These are phyloP conservation scores for Rubia occidens DNA, from an alignment of 305 asterid species.

Conservation along the genomic window DNA sequence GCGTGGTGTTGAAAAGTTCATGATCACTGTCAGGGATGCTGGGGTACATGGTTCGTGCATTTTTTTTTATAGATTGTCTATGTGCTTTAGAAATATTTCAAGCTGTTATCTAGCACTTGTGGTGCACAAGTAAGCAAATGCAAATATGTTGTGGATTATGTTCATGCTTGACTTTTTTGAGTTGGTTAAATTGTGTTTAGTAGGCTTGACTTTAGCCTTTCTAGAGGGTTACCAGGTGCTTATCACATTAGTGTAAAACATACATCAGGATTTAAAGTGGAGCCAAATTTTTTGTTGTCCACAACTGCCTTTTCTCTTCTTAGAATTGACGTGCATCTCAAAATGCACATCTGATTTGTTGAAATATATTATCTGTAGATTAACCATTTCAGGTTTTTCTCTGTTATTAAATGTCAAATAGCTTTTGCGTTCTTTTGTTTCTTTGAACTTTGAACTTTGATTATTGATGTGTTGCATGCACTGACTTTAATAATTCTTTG, in stretches of 20 bases:
- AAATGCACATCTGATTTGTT: not conserved
- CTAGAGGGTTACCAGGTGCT: not conserved
- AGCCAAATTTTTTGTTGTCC: not conserved
- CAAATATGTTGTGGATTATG: not conserved
- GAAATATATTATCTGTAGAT: not conserved
- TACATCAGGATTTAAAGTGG: not conserved
- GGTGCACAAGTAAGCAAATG: not conserved
- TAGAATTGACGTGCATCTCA: not conserved
- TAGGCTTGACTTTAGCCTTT: not conserved
- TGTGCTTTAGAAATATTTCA: not conserved
- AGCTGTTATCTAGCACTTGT: not conserved
- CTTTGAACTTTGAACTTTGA: not conserved
- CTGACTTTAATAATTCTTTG: not conserved
- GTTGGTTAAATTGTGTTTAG: not conserved
- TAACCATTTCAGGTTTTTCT: not conserved
- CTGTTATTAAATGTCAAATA: not conserved
- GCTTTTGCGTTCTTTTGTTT: not conserved
- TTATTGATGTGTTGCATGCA: not conserved
- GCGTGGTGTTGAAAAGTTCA: constrained; percentile 76
- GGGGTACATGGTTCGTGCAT: constrained; percentile 40
- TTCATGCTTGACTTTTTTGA: not conserved
- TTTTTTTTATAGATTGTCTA: not conserved
- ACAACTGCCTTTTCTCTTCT: not conserved
- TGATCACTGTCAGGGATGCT: constrained; percentile 61
- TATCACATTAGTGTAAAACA: not conserved